Evolutionary conservation across 345 rosid species (phyloP).

Genomic region (Pseudoturritis turrita): DNA sequence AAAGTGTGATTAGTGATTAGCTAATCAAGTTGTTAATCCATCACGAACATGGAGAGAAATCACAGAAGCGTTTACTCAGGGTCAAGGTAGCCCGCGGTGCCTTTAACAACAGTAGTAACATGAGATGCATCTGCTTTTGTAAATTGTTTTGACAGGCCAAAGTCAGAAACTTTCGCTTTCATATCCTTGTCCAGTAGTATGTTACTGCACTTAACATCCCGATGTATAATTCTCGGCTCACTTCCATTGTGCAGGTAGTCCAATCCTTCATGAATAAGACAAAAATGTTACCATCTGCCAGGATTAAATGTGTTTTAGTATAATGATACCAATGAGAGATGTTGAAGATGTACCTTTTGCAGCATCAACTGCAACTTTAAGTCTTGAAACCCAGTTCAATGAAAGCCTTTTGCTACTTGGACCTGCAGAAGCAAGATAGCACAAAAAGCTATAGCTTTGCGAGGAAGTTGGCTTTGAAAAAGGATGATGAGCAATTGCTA

Average conservation of each 20-base stretch:
- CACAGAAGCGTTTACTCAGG: constrained; percentile 59
- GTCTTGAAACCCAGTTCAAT: constrained; percentile 85
- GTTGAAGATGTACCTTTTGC: constrained; percentile 64
- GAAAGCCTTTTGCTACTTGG: constrained; percentile 46
- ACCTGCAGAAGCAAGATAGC: constrained; percentile 37
- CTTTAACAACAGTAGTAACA: constrained; percentile 85
- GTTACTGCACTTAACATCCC: constrained; percentile 84
- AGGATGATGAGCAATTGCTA: background rate
- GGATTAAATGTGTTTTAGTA: background rate
- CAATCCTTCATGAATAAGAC: constrained; percentile 50
- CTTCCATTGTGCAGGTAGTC: constrained; percentile 90
- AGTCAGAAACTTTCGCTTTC: constrained; percentile 51
- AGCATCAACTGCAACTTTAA: constrained; percentile 87
- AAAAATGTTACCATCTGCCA: background rate
- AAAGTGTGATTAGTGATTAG: constrained; percentile 1
- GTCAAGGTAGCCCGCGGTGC: constrained; percentile 93
- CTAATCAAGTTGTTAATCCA: background rate
- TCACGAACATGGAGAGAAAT: background rate
- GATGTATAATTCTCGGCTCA: constrained; percentile 80
- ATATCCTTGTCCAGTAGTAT: constrained; percentile 75
- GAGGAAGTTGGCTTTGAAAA: background rate
- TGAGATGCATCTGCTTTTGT: constrained; percentile 69
- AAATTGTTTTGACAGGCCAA: constrained; percentile 31
- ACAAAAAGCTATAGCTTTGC: background rate
- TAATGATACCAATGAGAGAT: background rate